Percentiles rank a stretch among this genome's conserved stretches.
These are phyloP conservation scores for Nothophoma quercina DNA, from an alignment of 2,329 filamentous ascomycete genomes.

Conservation along the genomic window DNA sequence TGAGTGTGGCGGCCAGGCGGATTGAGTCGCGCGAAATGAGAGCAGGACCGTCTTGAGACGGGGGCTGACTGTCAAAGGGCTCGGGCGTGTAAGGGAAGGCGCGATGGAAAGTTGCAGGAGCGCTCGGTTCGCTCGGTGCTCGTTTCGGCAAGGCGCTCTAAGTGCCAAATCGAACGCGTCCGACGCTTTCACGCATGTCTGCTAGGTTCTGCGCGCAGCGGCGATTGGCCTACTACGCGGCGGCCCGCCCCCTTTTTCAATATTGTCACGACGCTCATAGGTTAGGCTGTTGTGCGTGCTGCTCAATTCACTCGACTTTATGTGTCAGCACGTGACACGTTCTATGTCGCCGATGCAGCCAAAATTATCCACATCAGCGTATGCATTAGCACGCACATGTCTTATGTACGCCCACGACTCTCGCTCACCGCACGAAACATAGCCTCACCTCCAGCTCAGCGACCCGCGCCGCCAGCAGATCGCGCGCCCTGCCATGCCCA, in stretches of 20 bases:
- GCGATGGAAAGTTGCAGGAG: constrained; percentile 28
- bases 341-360: constrained; percentile 24
- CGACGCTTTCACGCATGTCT: constrained; percentile 3
- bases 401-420: constrained; percentile 32
- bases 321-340: constrained; percentile 33
- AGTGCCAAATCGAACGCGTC: constrained; percentile 16
- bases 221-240: constrained; percentile 28
- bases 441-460: constrained; percentile 14
- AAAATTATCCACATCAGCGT: constrained; percentile 20
- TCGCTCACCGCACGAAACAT: constrained; percentile 24
- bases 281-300: constrained; percentile 20
- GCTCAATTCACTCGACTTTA: constrained; percentile 14
- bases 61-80: constrained; percentile 36
- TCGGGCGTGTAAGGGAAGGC: constrained; percentile 34
- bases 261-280: constrained; percentile 29
- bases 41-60: constrained; percentile 28
- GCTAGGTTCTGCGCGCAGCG: constrained; percentile 6
- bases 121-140: constrained; percentile 27
- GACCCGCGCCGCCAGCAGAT: constrained; percentile 10
- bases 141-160: constrained; percentile 5
- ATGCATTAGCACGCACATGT: constrained; percentile 35
- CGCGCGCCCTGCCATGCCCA: constrained; percentile 4
- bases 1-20: constrained; percentile 26
- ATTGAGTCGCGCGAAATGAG: constrained; percentile 39
- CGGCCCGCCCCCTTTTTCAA: constrained; percentile 35